phyloP scores from a whole-genome alignment of 2,329 filamentous ascomycete species.

The Pestalotiopsis sp. region DNA sequence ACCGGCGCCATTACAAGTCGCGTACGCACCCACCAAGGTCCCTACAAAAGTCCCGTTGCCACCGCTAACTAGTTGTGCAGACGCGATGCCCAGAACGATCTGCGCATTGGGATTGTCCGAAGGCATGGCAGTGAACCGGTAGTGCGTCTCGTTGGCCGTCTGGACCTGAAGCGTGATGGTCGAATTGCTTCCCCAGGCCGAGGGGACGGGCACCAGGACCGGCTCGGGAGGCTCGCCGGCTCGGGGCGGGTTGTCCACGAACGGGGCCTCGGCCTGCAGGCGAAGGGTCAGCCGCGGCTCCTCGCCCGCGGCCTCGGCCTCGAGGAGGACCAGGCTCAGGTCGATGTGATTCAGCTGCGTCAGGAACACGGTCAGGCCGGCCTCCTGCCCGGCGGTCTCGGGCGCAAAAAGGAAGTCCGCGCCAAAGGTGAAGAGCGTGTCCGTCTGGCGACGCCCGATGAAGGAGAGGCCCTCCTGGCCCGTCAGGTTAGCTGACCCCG shows the following conservation, averaged over 20 bases:
- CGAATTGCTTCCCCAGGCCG: conserved; percentile 19
- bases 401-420: conserved; percentile 27
- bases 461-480: conserved; percentile 23
- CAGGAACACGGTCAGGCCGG: conserved; percentile 28
- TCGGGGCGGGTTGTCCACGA: not conserved
- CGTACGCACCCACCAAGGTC: conserved; percentile 34
- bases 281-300: conserved; percentile 22
- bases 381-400: conserved; percentile 20
- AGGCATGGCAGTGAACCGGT: conserved; percentile 28
- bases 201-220: conserved; percentile 22
- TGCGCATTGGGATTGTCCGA: conserved; percentile 16
- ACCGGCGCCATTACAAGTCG: conserved; percentile 37
- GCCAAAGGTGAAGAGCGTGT: conserved; percentile 26
- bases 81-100: conserved; percentile 27
- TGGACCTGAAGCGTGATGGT: conserved; percentile 31
- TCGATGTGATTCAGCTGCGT: conserved; percentile 29
- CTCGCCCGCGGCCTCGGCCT: not conserved
- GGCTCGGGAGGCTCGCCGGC: conserved; percentile 20
- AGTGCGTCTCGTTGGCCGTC: conserved; percentile 30
- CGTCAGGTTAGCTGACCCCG: conserved; percentile 18
- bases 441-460: conserved; percentile 26
- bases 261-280: conserved; percentile 25
- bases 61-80: conserved; percentile 32
- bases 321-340: conserved; percentile 21
- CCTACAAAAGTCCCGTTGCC: conserved; percentile 34